Evolutionary conservation across 768 basidiomycete species (phyloP).

Genomic region (Mycena galopus): DNA sequence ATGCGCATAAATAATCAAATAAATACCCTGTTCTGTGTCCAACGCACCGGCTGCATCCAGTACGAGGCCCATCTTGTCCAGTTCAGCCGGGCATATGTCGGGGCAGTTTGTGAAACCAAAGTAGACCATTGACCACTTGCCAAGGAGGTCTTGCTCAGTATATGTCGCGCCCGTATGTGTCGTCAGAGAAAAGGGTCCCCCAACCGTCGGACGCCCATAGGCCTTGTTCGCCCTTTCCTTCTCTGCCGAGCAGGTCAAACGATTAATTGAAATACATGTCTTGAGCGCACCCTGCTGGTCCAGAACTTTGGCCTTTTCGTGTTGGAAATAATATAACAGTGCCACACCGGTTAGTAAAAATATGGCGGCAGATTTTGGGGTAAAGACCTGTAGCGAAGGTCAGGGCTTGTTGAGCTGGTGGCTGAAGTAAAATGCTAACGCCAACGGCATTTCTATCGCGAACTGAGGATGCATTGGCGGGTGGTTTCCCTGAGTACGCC

Average conservation of each 20-base stretch:
- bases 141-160: constrained; percentile 86
- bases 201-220: constrained; percentile 89
- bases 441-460: constrained; percentile 25
- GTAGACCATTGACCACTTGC: constrained; percentile 93
- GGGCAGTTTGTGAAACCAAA: constrained; percentile 99
- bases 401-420: background rate
- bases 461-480: background rate
- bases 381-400: constrained; percentile 79
- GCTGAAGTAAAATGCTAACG: constrained; percentile 19
- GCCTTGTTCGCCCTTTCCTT: constrained; percentile 80
- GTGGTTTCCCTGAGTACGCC: constrained; percentile 16
- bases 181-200: constrained; percentile 88
- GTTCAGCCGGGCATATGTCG: constrained; percentile 97
- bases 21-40: background rate
- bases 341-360: constrained; percentile 89
- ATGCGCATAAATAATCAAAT: background rate
- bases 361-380: constrained; percentile 84
- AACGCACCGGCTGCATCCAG: constrained; percentile 78
- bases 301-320: constrained; percentile 84
- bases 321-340: constrained; percentile 88
- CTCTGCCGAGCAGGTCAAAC: constrained; percentile 56
- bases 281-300: constrained; percentile 77
- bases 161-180: constrained; percentile 78
- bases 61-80: constrained; percentile 92
- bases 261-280: constrained; percentile 21